Percentiles rank a stretch among this genome's conserved stretches.
Evolutionary conservation across 306 rosid genomes (phyloP).

Genomic region (Quercus variabilis): DNA sequence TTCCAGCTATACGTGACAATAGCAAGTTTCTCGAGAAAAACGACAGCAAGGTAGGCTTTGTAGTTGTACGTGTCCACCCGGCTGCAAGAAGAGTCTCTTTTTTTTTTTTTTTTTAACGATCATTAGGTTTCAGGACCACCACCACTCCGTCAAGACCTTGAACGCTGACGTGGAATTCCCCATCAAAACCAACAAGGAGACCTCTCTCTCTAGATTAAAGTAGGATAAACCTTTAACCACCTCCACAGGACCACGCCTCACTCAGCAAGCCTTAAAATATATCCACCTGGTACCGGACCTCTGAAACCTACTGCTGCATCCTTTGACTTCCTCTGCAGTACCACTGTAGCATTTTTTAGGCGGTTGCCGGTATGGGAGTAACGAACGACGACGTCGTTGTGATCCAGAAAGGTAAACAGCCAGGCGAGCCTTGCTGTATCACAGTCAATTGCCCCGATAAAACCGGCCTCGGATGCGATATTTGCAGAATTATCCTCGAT

Average conservation of each 20-base stretch:
- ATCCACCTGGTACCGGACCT: neutral
- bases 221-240: neutral
- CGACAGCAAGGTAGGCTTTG: neutral
- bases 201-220: neutral
- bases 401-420: constrained; percentile 33
- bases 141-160: constrained; percentile 17
- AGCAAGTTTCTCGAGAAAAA: neutral
- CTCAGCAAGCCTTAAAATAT: no score
- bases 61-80: no score
- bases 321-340: neutral
- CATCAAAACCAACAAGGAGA: neutral
- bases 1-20: neutral
- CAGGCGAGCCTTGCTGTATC: constrained; percentile 51
- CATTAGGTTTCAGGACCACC: neutral
- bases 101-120: neutral
- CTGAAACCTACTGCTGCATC: neutral
- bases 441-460: constrained; percentile 77
- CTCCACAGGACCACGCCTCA: neutral
- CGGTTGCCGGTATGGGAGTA: constrained; percentile 35
- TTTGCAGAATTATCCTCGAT: constrained; percentile 63
- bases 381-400: constrained; percentile 54
- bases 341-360: neutral
- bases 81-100: neutral
- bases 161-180: constrained; percentile 18
- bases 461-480: constrained; percentile 72